These are phyloP conservation scores for Aspergillus sclerotioniger DNA, from an alignment of 495 filamentous ascomycete genomes.

Conservation along the genomic window DNA sequence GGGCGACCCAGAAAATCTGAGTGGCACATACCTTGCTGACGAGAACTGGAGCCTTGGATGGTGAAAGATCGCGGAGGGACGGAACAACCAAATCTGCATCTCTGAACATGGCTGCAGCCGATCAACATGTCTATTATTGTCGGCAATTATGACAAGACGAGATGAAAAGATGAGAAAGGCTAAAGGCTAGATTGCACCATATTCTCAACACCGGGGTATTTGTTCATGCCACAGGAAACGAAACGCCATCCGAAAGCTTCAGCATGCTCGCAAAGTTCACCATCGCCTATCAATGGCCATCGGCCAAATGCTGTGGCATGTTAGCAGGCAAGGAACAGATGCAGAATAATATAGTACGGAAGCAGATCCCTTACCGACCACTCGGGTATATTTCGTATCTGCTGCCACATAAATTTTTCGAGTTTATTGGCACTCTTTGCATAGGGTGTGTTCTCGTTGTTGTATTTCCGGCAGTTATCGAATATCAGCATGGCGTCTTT, in stretches of 20 bases:
- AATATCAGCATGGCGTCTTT: constrained; percentile 88
- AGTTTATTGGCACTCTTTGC: constrained; percentile 93
- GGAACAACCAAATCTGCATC: background rate
- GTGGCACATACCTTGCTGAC: constrained; percentile 3
- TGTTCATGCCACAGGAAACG: constrained; percentile 14
- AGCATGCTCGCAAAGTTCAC: background rate
- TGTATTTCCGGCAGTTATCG: constrained; percentile 92
- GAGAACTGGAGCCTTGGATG: constrained; percentile 7
- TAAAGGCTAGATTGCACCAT: constrained; percentile 17
- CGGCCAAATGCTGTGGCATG: constrained; percentile 44
- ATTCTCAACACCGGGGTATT: constrained; percentile 21
- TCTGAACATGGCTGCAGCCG: background rate
- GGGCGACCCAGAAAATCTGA: background rate
- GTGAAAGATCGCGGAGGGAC: constrained; percentile 1
- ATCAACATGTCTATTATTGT: background rate
- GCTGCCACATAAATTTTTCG: constrained; percentile 95
- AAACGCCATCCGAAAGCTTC: constrained; percentile 14
- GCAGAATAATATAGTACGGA: background rate
- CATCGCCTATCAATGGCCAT: constrained; percentile 33
- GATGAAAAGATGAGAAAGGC: constrained; percentile 10
- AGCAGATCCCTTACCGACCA: constrained; percentile 68
- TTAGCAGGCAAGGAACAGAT: constrained; percentile 13
- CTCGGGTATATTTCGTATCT: constrained; percentile 90
- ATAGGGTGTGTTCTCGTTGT: constrained; percentile 92
- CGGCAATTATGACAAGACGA: constrained; percentile 5